Evolutionary conservation across 345 rosid genomes (phyloP), one percentile per base, ranked within the genome.

Genomic region (Toxicodendron radicans): DNA sequence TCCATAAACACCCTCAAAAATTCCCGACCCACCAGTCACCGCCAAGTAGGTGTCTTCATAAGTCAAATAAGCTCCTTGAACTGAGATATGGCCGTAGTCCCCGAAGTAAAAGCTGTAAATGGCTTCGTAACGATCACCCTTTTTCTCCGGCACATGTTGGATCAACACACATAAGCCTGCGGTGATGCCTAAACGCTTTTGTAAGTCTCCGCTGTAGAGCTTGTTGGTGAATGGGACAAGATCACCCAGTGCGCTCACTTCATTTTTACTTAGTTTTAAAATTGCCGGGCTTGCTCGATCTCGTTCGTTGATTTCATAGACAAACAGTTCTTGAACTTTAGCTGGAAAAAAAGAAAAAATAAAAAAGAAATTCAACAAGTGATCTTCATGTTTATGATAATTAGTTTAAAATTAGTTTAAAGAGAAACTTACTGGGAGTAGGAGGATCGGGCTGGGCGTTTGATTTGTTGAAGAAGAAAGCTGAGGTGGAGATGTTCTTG

Each of bases 101-200:
- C 91, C 91, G 48, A 85, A 85, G 79, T 83, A 84, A 71, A 87
- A 87, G 85, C 89, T 87, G 79, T 75, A 85, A 7, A 66, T 82
- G 17, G 89, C 91, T 75, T 87, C 91, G 63, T 73, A 85, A 21
- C 91, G 80, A 75, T 85, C 87, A 0, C 87, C 89, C 32, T 80
- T 83, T 75, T 74, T 80, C 23, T 80, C 86, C 11, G 86, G 77
- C 23, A 76, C 72, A 74, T 84, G 57, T 66, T 84, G 79, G 84
- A 87, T 83, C 60, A 85, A 67, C n/a, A 85, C 48, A 72, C 87
- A 83, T 54, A 83, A 10, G 10, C 91, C 91, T 10, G 89, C 82
- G 5, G 86, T 87, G 73, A 87, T 79, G 68, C 91, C 87, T 16
- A 87, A 46, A 43, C 91, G 73, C 73, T 81, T 81, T 24, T 79